Evolutionary conservation across 2,329 filamentous ascomycete species (phyloP).

Genomic region (Diaporthe amygdali): DNA sequence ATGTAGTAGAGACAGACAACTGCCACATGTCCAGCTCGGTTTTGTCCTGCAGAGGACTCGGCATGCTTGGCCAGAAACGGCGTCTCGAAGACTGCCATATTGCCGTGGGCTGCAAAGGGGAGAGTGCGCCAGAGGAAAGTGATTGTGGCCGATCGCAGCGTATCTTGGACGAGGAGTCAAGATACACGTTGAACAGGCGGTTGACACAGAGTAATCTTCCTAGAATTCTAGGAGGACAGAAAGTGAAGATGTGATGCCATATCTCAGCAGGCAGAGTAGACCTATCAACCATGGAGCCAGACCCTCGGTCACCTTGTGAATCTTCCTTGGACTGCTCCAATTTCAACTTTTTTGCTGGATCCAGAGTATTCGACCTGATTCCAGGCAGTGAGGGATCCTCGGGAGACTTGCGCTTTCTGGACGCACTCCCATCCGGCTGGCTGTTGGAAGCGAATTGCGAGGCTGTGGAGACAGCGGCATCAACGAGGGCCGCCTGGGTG

Average conservation of each 20-base stretch:
- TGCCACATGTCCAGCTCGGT: constrained; percentile 81
- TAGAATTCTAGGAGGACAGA: constrained; percentile 66
- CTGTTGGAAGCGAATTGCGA: constrained; percentile 25
- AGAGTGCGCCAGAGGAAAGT: constrained; percentile 40
- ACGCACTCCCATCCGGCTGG: constrained; percentile 29
- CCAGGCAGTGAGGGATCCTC: constrained; percentile 18
- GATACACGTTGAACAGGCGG: constrained; percentile 67
- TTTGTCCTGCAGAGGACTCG: constrained; percentile 67
- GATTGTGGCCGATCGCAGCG: constrained; percentile 33
- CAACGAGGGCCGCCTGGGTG: not conserved
- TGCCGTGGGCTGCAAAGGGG: constrained; percentile 59
- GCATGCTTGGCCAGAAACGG: constrained; percentile 69
- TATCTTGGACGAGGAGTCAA: constrained; percentile 52
- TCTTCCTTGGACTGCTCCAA: constrained; percentile 25
- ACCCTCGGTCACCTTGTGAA: constrained; percentile 12
- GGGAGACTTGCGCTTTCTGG: constrained; percentile 35
- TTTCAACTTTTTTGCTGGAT: constrained; percentile 35
- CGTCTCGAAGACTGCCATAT: constrained; percentile 77
- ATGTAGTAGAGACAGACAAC: constrained; percentile 65
- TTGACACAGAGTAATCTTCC: constrained; percentile 71
- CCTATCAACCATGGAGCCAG: constrained; percentile 26
- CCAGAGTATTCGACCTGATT: not conserved
- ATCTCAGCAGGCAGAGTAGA: constrained; percentile 61
- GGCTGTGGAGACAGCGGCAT: not conserved
- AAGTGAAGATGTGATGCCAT: constrained; percentile 74